Conservation (phyloP, 495 filamentous ascomycete species). For the Corynascus novoguineensis region DNA sequence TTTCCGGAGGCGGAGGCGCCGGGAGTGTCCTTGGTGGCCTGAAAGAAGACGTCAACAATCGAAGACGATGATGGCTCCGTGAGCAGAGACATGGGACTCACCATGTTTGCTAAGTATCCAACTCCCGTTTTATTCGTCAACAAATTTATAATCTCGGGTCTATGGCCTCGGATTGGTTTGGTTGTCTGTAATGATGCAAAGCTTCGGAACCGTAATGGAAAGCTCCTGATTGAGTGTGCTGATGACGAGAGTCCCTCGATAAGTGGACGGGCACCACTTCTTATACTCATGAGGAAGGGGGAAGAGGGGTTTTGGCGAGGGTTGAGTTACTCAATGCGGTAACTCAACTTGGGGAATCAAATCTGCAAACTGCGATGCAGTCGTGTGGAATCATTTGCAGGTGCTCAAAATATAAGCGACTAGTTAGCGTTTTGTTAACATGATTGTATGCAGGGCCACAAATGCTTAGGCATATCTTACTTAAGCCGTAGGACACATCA, state of each 20-base stretch:
- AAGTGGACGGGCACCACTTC: slow-evolving; percentile 5
- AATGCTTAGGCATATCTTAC: background rate
- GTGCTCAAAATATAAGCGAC: background rate
- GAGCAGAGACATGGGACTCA: too few relatives aligned
- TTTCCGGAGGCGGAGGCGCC: slow-evolving; percentile 21
- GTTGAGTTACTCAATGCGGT: background rate
- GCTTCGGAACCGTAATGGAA: background rate
- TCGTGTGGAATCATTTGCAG: background rate
- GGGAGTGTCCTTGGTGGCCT: slow-evolving; percentile 19
- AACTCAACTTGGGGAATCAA: too few relatives aligned
- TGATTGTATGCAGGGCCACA: too few relatives aligned
- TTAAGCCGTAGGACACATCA: background rate
- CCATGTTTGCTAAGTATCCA: slow-evolving; percentile 2
- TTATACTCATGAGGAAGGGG: background rate
- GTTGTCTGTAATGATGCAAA: background rate
- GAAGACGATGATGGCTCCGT: too few relatives aligned
- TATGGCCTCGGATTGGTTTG: background rate
- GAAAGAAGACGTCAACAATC: background rate
- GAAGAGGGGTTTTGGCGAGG: background rate
- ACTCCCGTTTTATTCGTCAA: background rate
- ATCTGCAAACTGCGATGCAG: background rate
- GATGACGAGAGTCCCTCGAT: background rate
- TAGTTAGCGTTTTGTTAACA: too few relatives aligned
- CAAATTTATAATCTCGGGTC: background rate
- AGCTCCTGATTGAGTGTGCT: background rate